phyloP scores from a whole-genome alignment of 2,329 filamentous ascomycete genomes.

The Xylaria sp. region DNA sequence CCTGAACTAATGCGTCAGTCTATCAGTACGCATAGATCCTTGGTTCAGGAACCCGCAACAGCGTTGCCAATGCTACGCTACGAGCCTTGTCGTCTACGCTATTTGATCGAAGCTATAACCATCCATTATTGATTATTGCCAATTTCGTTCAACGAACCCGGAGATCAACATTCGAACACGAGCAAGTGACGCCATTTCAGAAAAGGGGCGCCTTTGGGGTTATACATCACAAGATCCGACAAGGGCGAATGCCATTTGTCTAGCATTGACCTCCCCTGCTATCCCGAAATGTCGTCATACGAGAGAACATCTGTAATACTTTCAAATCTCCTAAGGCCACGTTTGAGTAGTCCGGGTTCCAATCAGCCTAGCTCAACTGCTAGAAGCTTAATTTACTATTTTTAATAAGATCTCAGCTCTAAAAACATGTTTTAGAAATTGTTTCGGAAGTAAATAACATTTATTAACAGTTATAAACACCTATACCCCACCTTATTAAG shows the following conservation, averaged over 20 bases:
- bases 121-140: conserved; percentile 18
- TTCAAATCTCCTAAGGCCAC: conserved; percentile 5
- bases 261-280: conserved; percentile 17
- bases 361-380: conserved; percentile 7
- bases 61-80: conserved; percentile 31
- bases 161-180: conserved; percentile 32
- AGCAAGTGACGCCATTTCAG: conserved; percentile 33
- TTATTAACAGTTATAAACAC: too few relatives aligned
- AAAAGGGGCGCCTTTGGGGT: conserved; percentile 21
- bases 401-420: too few relatives aligned
- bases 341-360: conserved; percentile 16
- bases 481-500: too few relatives aligned
- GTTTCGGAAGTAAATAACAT: too few relatives aligned
- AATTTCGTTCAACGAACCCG: conserved; percentile 15
- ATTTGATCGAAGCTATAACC: conserved; percentile 24
- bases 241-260: conserved; percentile 24
- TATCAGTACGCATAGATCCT: conserved; percentile 25
- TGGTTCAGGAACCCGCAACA: conserved; percentile 24
- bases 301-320: conserved; percentile 33
- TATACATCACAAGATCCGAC: neutral
- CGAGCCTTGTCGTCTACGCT: conserved; percentile 16
- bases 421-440: too few relatives aligned
- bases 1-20: conserved; percentile 40
- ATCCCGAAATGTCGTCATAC: conserved; percentile 37
- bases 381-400: too few relatives aligned